phyloP scores from a whole-genome alignment of 345 rosid genomes.

The Populus alba region DNA sequence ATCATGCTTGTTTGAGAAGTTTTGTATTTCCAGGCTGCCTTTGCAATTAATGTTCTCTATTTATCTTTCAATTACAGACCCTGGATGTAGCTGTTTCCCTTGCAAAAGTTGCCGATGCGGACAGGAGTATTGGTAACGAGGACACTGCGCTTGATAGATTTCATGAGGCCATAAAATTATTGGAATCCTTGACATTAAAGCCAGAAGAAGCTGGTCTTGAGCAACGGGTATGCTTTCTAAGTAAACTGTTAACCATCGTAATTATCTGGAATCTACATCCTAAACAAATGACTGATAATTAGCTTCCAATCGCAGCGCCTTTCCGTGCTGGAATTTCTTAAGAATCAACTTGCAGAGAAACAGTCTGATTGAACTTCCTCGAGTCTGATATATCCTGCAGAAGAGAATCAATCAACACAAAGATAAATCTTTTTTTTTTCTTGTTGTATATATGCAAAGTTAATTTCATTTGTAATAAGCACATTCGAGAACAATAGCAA shows the following conservation, averaged over 20 bases:
- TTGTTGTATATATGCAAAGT: constrained; percentile 16
- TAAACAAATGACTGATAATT: constrained; percentile 3
- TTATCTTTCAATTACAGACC: constrained; percentile 29
- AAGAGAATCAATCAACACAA: not conserved
- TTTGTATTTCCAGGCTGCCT: not conserved
- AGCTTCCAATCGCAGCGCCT: constrained; percentile 49
- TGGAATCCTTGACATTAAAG: constrained; percentile 67
- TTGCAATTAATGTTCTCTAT: not conserved
- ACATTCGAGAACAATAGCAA: constrained; percentile 2
- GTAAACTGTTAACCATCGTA: not conserved
- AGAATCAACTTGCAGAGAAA: constrained; percentile 61
- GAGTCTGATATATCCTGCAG: not conserved
- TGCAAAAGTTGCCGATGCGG: constrained; percentile 92
- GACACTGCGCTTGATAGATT: constrained; percentile 64
- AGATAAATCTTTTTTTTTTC: not conserved
- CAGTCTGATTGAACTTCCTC: constrained; percentile 26
- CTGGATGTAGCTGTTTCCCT: constrained; percentile 86
- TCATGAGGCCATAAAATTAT: constrained; percentile 70
- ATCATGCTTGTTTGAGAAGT: not conserved
- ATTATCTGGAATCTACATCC: not conserved
- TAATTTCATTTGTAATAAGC: constrained; percentile 13
- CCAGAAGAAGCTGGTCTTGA: constrained; percentile 66
- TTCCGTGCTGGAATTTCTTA: constrained; percentile 77
- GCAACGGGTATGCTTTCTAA: constrained; percentile 55
- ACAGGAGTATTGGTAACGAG: constrained; percentile 65